These are phyloP conservation scores for Blastocystis sp. DNA, from an alignment of 352 stramenopile species.

Conservation along the genomic window DNA sequence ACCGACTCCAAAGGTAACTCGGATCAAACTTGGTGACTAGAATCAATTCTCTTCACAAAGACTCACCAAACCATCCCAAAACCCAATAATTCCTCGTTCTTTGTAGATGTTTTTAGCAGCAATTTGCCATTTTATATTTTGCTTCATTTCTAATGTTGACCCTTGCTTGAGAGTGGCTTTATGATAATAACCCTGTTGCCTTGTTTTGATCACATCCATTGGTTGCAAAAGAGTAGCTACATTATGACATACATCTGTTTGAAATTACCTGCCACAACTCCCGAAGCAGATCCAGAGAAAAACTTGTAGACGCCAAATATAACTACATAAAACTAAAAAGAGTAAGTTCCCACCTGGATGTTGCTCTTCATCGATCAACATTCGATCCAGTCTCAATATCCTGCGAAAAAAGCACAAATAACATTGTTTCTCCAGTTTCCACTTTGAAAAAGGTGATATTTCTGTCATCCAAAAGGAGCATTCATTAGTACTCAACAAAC, in stretches of 20 bases:
- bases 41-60: background rate
- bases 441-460: background rate
- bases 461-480: too few relatives aligned
- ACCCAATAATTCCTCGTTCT: constrained; percentile 29
- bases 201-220: constrained; percentile 64
- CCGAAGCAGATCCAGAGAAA: constrained; percentile 63
- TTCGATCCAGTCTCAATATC: background rate
- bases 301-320: constrained; percentile 62
- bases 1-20: constrained; percentile 55
- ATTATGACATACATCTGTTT: background rate
- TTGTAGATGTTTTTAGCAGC: constrained; percentile 45
- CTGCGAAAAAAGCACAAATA: background rate
- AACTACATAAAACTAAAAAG: background rate
- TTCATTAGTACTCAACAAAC: background rate
- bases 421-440: background rate
- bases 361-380: constrained; percentile 43
- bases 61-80: constrained; percentile 51
- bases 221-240: constrained; percentile 63
- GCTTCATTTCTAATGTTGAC: background rate
- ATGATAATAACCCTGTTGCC: constrained; percentile 50
- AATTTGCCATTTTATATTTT: constrained; percentile 27
- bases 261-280: constrained; percentile 11
- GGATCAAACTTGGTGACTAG: constrained; percentile 66
- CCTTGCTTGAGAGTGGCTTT: background rate
- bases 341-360: background rate